phyloP scores from a whole-genome alignment of 208 protist genomes.

The Angomonas deanei region DNA sequence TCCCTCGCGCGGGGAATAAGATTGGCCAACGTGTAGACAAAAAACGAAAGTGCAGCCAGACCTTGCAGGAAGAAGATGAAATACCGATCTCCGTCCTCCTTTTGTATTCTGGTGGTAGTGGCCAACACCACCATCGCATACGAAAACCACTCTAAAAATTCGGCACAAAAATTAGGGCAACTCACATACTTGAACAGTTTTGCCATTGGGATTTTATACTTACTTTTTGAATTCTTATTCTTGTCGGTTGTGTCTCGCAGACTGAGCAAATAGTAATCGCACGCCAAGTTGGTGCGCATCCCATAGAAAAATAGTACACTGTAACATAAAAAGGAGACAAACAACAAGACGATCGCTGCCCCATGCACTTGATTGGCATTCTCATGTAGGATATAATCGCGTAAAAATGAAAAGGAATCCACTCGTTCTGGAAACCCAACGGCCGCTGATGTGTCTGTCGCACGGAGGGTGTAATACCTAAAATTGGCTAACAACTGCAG shows the following conservation, averaged over 20 bases:
- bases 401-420: not conserved
- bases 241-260: constrained; percentile 16
- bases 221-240: too few species aligned
- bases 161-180: constrained; percentile 77
- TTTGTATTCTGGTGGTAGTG: constrained; percentile 15
- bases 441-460: too few species aligned
- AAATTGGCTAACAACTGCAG: constrained; percentile 64
- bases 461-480: too few species aligned
- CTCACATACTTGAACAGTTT: constrained; percentile 63
- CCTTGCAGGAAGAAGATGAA: not conserved
- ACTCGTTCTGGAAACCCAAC: too few species aligned
- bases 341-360: not conserved
- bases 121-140: constrained; percentile 46
- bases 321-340: not conserved
- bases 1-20: constrained; percentile 50
- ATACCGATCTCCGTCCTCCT: not conserved
- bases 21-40: constrained; percentile 61
- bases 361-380: not conserved
- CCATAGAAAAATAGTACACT: constrained; percentile 35
- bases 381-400: not conserved
- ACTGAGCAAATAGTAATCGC: constrained; percentile 49
- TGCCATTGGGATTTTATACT: constrained; percentile 53
- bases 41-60: constrained; percentile 51
- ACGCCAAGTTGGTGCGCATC: constrained; percentile 35
- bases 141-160: constrained; percentile 72